Base-by-base conservation (phyloP, 1,139 yeast genomes). In the Magnusiomyces fungicola region DNA sequence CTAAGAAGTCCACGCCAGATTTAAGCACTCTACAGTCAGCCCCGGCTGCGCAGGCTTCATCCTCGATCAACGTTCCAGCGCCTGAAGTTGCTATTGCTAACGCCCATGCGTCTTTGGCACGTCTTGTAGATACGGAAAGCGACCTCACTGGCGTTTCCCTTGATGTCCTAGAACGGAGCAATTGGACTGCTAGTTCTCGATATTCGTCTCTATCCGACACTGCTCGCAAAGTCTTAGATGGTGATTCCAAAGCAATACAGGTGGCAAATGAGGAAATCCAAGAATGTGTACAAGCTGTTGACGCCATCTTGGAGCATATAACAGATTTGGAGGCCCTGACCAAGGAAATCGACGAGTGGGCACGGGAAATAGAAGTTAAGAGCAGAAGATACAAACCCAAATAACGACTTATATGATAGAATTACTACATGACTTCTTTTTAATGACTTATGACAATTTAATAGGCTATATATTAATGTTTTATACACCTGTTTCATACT, bases 291-390 rank as follows among this genome's bases (percentile, higher is more conserved):
- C 48, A 55, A 24, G 64, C 69, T 29, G 57, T 81, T 24, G 69
- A 66, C 18, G 61, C 61, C 1, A 66, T 81, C 3, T 88, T 79
- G 48, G 46, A 58, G 1, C 72, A 74, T 46, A 73, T 79, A 1
- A 68, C 64, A 12, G 67, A 69, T 38, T 61, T 83, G 48, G 79
- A 75, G 46, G 59, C 58, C 0, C 58, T 83, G 3, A 72, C 76
- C 1, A 60, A 64, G 5, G 89, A 84, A 56, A 62, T 84, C 47
- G 85, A 81, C 52, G 71, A 69, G 49, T 83, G 84, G 81, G 72
- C 84, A 1, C 64, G 68, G 24, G 83, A 80, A 52, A 58, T 80
- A 43, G 78, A 74, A 45, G 70, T 68, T 3, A 73, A 73, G 53
- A 51, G 63, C 16, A 59, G 69, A 19, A 53, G 68, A 38, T 57